Evolutionary conservation across 768 basidiomycete species (phyloP).

Genomic region (Favolaschia claudopus): DNA sequence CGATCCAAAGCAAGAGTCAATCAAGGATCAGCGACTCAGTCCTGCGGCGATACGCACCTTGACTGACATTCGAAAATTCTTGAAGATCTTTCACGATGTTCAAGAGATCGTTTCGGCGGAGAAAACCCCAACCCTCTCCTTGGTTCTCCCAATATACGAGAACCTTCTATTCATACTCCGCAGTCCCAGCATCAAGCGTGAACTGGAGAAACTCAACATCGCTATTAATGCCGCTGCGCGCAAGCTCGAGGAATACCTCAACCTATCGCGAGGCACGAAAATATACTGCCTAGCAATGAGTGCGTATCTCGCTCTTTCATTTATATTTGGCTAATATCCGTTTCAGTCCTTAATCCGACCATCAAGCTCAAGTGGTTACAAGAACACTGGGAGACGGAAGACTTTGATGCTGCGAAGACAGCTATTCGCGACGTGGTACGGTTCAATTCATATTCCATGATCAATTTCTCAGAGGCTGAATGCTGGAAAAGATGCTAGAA

Average conservation of each 20-base stretch:
- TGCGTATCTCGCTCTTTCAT: slow-evolving; percentile 4
- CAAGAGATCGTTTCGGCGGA: slow-evolving; percentile 37
- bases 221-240: slow-evolving; percentile 21
- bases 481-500: neutral
- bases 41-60: slow-evolving; percentile 28
- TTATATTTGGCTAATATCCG: neutral
- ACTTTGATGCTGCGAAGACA: neutral
- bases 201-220: neutral
- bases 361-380: slow-evolving; percentile 20
- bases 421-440: neutral
- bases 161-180: slow-evolving; percentile 29
- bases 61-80: slow-evolving; percentile 29
- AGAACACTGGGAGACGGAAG: slow-evolving; percentile 1
- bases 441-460: neutral
- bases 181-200: neutral
- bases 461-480: neutral
- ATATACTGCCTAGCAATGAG: slow-evolving; percentile 28
- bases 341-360: slow-evolving; percentile 25
- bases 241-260: slow-evolving; percentile 30
- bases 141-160: slow-evolving; percentile 38
- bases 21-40: too few species aligned
- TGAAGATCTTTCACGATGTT: slow-evolving; percentile 30
- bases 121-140: slow-evolving; percentile 38
- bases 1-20: too few species aligned
- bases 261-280: slow-evolving; percentile 17